A percentile compares a stretch with the other conserved stretches of the same genome.
Conservation (phyloP, 371 early-diverging fungal genomes). For the Vairimorpha apis region DNA sequence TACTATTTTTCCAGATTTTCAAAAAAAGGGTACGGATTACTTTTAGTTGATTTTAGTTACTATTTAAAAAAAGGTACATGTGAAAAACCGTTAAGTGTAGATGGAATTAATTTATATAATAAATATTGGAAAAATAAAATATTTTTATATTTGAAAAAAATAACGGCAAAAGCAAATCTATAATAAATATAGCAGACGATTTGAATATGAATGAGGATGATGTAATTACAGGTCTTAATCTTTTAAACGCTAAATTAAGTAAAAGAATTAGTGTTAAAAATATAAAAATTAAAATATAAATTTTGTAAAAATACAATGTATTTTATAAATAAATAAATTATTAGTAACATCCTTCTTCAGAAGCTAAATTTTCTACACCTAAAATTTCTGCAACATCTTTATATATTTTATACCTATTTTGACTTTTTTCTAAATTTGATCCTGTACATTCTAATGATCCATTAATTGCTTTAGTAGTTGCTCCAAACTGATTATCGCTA, state of each 20-base stretch:
- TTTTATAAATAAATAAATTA: constrained; percentile 1
- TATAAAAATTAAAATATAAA: neutral
- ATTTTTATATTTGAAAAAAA: constrained; percentile 14
- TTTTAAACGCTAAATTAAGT: constrained; percentile 41
- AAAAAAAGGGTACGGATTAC: constrained; percentile 52
- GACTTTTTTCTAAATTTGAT: constrained; percentile 46
- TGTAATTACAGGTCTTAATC: constrained; percentile 40
- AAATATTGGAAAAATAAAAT: constrained; percentile 59
- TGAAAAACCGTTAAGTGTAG: constrained; percentile 58
- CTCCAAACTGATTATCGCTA: constrained; percentile 59
- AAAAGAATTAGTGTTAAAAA: constrained; percentile 1
- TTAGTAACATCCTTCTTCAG: constrained; percentile 61
- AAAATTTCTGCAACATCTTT: constrained; percentile 56
- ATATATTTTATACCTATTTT: constrained; percentile 61
- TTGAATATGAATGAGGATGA: constrained; percentile 53
- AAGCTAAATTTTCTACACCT: constrained; percentile 51
- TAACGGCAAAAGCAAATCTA: constrained; percentile 9
- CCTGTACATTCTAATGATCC: constrained; percentile 63
- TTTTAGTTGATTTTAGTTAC: constrained; percentile 61
- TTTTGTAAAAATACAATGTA: constrained; percentile 19
- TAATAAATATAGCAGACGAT: constrained; percentile 37
- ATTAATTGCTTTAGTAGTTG: constrained; percentile 64
- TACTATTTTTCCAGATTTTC: constrained; percentile 55
- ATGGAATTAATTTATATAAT: constrained; percentile 45
- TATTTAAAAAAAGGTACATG: constrained; percentile 48